Base-by-base conservation (phyloP, 2,329 filamentous ascomycete genomes). In the Stagonosporopsis rhizophila region DNA sequence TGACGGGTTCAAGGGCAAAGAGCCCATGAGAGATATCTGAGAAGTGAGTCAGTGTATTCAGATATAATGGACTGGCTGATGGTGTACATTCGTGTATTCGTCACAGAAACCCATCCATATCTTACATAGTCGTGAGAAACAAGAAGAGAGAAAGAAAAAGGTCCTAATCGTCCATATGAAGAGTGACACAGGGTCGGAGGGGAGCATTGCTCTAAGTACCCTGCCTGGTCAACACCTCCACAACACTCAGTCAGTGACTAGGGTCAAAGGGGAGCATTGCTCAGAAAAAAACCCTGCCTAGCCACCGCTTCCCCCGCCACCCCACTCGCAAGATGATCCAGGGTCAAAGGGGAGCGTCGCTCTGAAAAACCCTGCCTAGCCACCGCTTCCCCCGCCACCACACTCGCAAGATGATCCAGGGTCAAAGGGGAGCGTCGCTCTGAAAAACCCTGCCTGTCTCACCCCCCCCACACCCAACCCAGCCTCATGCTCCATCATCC, bases 261-360 rank as follows among this genome's bases (percentile, higher is more conserved):
- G 49, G 41, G 49, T 45, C 41, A 19, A 19, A 45, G 46, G 46
- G 46, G 46, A 49, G 37, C 46, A 32, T n/a, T 23, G 46, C 46
- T 49, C 46, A 34, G 6, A 30, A 27, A 34, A 49, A 27, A 34
- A 49, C 46, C 46, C 46, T 49, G 46, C 46, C 46, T 34, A 17
- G 14, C n/a, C 37, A 23, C 17, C 19, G 20, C 6, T 5, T 19
- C n/a, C 7, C 9, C 19, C 9, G 5, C 19, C 9, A 39, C 45
- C n/a, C 1, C 44, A 19, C n/a, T 20, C 8, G 30, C 2, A 1
- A 32, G 12, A 34, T 19, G 41, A 20, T 12, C 30, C 30, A 54
- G 44, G 38, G 38, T 54, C 51, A 35, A 17, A 44, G 44, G 39
- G 32, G 32, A 48, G 44, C 44, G 23, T 4, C 1, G 44, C 44